These are phyloP conservation scores for Colletotrichum sansevieriae DNA, from an alignment of 2,329 filamentous ascomycete species.

Conservation along the genomic window DNA sequence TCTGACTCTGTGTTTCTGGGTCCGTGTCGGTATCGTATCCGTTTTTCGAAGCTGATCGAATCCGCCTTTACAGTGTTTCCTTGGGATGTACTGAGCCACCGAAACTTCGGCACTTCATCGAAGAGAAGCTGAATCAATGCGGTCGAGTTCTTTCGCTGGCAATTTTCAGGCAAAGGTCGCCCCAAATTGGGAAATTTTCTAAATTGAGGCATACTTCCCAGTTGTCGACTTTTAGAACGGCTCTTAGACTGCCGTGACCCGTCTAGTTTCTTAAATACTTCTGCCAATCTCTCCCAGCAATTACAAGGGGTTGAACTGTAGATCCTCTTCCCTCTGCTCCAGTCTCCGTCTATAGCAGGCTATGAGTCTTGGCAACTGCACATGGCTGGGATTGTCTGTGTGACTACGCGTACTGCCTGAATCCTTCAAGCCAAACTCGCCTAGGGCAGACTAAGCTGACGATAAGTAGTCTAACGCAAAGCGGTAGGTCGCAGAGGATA, in stretches of 20 bases:
- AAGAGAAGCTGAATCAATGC: not conserved
- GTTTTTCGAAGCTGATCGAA: not conserved
- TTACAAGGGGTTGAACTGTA: too few species aligned
- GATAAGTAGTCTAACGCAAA: too few species aligned
- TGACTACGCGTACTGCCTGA: not conserved
- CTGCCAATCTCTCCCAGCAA: too few species aligned
- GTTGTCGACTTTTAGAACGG: not conserved
- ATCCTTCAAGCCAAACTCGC: not conserved
- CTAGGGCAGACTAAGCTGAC: too few species aligned
- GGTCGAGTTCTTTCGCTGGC: not conserved
- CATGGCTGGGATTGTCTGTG: not conserved
- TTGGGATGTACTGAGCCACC: not conserved
- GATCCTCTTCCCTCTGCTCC: too few species aligned
- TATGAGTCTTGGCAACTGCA: constrained; percentile 21
- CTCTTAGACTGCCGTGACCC: not conserved
- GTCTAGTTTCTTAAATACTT: not conserved
- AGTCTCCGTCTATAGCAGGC: constrained; percentile 12
- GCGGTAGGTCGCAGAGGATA: too few species aligned
- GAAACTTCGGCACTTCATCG: constrained; percentile 2
- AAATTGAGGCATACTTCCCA: not conserved
- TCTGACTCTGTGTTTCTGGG: not conserved
- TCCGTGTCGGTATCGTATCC: not conserved
- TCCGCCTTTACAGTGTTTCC: not conserved
- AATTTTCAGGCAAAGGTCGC: not conserved
- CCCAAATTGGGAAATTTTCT: not conserved